Base-by-base conservation (phyloP, 23 red algal species). In the Chondrus crispus region DNA sequence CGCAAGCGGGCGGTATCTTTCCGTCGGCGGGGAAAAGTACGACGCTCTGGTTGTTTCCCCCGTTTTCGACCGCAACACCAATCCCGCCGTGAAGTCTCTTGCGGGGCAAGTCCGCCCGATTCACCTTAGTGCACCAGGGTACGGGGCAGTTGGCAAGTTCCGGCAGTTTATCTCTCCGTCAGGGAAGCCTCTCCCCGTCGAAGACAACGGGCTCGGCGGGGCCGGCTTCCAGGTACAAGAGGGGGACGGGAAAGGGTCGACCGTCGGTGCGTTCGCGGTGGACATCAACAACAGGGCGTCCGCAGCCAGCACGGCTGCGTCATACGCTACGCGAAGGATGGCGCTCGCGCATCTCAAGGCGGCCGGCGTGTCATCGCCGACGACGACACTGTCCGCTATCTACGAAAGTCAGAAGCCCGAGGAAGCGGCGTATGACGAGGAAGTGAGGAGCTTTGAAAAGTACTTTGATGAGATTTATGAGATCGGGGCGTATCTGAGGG, bases 211-310 rank as follows among this genome's bases (percentile, higher is more conserved):
- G 1, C 80, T 85, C 4, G 80, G 80, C 2, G 80, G 80, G 46
- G 66, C 62, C 40, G 80, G 80, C 4, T 13, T 72, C 32, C 43
- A 48, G 24, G 80, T 38, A 38, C 28, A 62, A 68, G 29, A 38
- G 14, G 39, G 19, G 42, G 66, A 48, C 5, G 19, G 19, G 38
- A 57, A 57, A 18, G 80, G 46, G 45, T 63, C 80, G 4, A 35
- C 32, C 19, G 49, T 46, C 30, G 80, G 80, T 3, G n/a, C n/a
- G n/a, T 89, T 89, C 22, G 85, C 68, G 1, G 85, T 78, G 37
- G 85, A 89, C 62, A 69, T 89, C 43, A 89, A 89, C 85, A 89
- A 89, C 72, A 53, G 85, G 46, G 85, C 26, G 2, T 89, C 85
- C 16, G 85, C 63, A 32, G 68, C 49, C 3, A 55, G 46, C 39